Percentiles rank a stretch among this genome's conserved stretches.
These are phyloP conservation scores for Mycena venus DNA, from an alignment of 768 basidiomycete species.

Conservation along the genomic window DNA sequence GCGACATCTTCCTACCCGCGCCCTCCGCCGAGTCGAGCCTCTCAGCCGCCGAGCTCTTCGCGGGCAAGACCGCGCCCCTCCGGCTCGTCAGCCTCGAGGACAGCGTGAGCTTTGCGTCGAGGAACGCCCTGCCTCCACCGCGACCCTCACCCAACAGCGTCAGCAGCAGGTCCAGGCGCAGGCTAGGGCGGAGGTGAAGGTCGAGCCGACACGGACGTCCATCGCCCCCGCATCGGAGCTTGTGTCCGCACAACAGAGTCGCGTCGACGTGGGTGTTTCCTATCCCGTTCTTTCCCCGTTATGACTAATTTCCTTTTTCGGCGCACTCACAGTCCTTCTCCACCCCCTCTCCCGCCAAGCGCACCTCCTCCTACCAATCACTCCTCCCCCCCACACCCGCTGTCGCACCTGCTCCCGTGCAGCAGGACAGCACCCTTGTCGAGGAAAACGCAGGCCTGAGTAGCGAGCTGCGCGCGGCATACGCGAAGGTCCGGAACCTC, in stretches of 20 bases:
- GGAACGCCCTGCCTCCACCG: conserved; percentile 34
- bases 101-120: conserved; percentile 57
- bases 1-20: conserved; percentile 96
- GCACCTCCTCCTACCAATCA: conserved; percentile 13
- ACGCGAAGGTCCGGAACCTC: conserved; percentile 85
- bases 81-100: conserved; percentile 87
- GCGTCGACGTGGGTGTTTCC: conserved; percentile 46
- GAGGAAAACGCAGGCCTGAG: conserved; percentile 72
- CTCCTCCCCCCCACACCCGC: not conserved
- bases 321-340: conserved; percentile 13
- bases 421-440: conserved; percentile 44
- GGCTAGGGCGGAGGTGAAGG: conserved; percentile 35
- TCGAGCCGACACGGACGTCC: conserved; percentile 37
- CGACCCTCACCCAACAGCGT: conserved; percentile 42
- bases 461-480: conserved; percentile 81
- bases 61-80: conserved; percentile 82
- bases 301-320: not conserved
- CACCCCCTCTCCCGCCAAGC: not conserved
- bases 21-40: conserved; percentile 85
- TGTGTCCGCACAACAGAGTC: conserved; percentile 30
- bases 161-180: conserved; percentile 26
- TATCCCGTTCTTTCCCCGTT: not conserved
- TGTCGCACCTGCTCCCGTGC: not conserved
- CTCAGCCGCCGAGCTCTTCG: conserved; percentile 89
- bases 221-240: conserved; percentile 27